Evolutionary conservation across 2,329 filamentous ascomycete genomes (phyloP).

Genomic region (Fusarium pseudocircinatum): DNA sequence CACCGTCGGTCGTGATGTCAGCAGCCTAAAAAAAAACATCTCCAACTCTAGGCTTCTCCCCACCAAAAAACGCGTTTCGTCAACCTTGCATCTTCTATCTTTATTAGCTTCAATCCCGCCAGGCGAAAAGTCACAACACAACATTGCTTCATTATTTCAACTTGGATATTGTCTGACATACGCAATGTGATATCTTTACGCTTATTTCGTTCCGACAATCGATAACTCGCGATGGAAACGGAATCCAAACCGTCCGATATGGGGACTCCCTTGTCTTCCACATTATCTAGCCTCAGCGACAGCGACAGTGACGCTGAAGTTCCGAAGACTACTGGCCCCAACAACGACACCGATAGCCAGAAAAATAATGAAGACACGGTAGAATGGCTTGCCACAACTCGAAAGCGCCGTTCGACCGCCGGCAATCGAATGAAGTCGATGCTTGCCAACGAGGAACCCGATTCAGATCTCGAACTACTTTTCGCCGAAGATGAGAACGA

Average conservation of each 20-base stretch:
- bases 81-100: slow-evolving; percentile 31
- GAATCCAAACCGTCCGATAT: slow-evolving; percentile 45
- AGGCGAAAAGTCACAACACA: slow-evolving; percentile 15
- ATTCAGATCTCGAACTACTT: slow-evolving; percentile 75
- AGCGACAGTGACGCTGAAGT: slow-evolving; percentile 46
- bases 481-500: slow-evolving; percentile 79
- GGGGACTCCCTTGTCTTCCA: slow-evolving; percentile 48
- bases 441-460: slow-evolving; percentile 77
- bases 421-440: slow-evolving; percentile 85
- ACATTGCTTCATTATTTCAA: neutral
- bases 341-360: slow-evolving; percentile 50
- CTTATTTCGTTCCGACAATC: neutral
- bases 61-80: slow-evolving; percentile 40
- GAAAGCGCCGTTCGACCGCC: slow-evolving; percentile 80
- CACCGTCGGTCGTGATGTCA: slow-evolving; percentile 37
- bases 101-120: slow-evolving; percentile 7
- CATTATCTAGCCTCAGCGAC: slow-evolving; percentile 43
- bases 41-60: slow-evolving; percentile 10
- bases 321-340: slow-evolving; percentile 43
- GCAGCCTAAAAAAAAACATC: slow-evolving; percentile 33
- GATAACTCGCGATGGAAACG: slow-evolving; percentile 42
- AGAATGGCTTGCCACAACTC: slow-evolving; percentile 78
- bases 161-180: slow-evolving; percentile 1
- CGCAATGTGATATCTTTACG: slow-evolving; percentile 34
- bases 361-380: slow-evolving; percentile 52